A percentile compares a stretch with the other conserved stretches of the same genome.
Conservation (phyloP, 495 filamentous ascomycete genomes). For the Neurospora hispaniola region DNA sequence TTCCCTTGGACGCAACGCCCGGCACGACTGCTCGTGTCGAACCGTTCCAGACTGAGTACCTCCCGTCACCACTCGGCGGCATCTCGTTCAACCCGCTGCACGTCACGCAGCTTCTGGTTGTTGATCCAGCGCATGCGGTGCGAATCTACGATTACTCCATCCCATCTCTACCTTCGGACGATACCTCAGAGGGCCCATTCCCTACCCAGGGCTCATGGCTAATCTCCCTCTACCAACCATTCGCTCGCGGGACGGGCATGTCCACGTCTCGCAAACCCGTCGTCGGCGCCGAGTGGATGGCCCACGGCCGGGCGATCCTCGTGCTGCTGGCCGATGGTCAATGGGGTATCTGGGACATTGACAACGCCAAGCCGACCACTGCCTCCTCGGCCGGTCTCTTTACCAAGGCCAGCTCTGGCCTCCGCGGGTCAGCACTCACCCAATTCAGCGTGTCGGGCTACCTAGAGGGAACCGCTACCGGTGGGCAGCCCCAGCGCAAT, state of each 20-base stretch:
- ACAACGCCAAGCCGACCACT: slow-evolving; percentile 43
- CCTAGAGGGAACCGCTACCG: slow-evolving; percentile 37
- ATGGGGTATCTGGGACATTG: slow-evolving; percentile 91
- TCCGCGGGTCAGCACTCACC: slow-evolving; percentile 53
- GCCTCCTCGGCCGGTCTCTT: slow-evolving; percentile 40
- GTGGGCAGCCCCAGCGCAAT: slow-evolving; percentile 23
- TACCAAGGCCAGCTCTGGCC: slow-evolving; percentile 45
- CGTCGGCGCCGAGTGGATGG: slow-evolving; percentile 73
- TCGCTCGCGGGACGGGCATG: slow-evolving; percentile 36
- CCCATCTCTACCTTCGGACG: slow-evolving; percentile 33
- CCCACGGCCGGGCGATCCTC: slow-evolving; percentile 67
- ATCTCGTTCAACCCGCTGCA: slow-evolving; percentile 63
- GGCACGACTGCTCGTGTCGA: slow-evolving; percentile 33
- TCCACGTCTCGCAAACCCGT: slow-evolving; percentile 56
- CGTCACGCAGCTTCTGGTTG: slow-evolving; percentile 55
- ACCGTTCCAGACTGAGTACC: slow-evolving; percentile 51
- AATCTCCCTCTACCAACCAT: slow-evolving; percentile 58
- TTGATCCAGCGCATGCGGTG: slow-evolving; percentile 55
- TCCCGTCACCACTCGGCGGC: slow-evolving; percentile 52
- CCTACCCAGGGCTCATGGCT: slow-evolving; percentile 52
- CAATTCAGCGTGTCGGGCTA: slow-evolving; percentile 61
- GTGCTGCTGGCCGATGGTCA: slow-evolving; percentile 72
- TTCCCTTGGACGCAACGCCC: slow-evolving; percentile 28
- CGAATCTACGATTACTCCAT: slow-evolving; percentile 50
- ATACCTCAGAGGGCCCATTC: slow-evolving; percentile 36